Percentiles rank a stretch among this genome's conserved stretches.
phyloP scores from a whole-genome alignment of 2,329 filamentous ascomycete genomes.

The Aspergillus ruber region DNA sequence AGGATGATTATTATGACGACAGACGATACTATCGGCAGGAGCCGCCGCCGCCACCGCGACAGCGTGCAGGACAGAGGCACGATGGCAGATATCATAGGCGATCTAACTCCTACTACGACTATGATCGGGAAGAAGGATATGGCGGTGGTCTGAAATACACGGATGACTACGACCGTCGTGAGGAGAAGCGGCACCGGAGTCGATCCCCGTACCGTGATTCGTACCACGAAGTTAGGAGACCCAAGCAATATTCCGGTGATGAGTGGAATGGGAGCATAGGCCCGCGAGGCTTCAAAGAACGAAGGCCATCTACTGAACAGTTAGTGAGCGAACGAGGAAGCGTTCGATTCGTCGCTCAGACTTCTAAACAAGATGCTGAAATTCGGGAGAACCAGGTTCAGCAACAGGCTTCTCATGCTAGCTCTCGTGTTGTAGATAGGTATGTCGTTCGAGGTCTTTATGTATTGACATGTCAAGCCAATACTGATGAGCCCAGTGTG shows the following conservation, averaged over 20 bases:
- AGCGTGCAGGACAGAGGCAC: slow-evolving; percentile 28
- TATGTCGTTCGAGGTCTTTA: slow-evolving; percentile 29
- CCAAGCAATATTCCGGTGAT: slow-evolving; percentile 32
- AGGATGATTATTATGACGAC: slow-evolving; percentile 34
- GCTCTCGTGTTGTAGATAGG: slow-evolving; percentile 30
- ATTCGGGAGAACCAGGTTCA: slow-evolving; percentile 55
- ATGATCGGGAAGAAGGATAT: slow-evolving; percentile 42
- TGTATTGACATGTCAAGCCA: background rate
- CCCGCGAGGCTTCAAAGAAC: slow-evolving; percentile 36
- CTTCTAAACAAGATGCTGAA: slow-evolving; percentile 62
- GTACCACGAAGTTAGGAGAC: slow-evolving; percentile 32
- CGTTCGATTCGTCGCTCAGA: slow-evolving; percentile 53
- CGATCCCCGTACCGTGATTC: slow-evolving; percentile 42
- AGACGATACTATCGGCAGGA: slow-evolving; percentile 23
- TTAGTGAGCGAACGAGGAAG: slow-evolving; percentile 60
- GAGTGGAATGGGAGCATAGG: slow-evolving; percentile 24
- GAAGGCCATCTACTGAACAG: slow-evolving; percentile 50
- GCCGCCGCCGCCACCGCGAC: slow-evolving; percentile 26
- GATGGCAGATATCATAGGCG: slow-evolving; percentile 28
- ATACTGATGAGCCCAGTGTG: slow-evolving; percentile 7
- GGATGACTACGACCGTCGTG: slow-evolving; percentile 43
- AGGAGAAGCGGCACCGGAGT: slow-evolving; percentile 52
- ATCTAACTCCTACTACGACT: slow-evolving; percentile 43
- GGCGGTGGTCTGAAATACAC: slow-evolving; percentile 41
- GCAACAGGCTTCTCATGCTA: slow-evolving; percentile 41